Percentiles rank a stretch among this genome's conserved stretches.
These are phyloP conservation scores for Globisporangium echinulatum DNA, from an alignment of 352 stramenopile species.

Conservation along the genomic window DNA sequence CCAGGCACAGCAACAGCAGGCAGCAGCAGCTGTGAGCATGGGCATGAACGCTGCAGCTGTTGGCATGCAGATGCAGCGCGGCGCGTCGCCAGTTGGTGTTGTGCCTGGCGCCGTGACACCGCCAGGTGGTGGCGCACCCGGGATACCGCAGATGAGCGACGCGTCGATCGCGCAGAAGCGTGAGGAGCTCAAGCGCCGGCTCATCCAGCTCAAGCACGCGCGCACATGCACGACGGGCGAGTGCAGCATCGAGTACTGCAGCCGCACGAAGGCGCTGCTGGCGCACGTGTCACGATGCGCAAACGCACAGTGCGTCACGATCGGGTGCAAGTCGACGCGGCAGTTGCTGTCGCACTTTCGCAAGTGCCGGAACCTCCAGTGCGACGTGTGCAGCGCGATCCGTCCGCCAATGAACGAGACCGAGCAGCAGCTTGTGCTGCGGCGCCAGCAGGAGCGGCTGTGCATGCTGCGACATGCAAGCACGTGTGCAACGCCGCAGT, in stretches of 20 bases:
- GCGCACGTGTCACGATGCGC: constrained; percentile 79
- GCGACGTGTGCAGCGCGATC: constrained; percentile 84
- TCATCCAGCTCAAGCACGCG: constrained; percentile 86
- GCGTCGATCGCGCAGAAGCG: constrained; percentile 79
- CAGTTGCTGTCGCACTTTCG: constrained; percentile 84
- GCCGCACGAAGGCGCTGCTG: constrained; percentile 70
- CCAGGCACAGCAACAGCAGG: too few species aligned
- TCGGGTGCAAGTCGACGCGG: constrained; percentile 83
- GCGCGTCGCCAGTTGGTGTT: constrained; percentile 10
- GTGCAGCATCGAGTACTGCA: constrained; percentile 79
- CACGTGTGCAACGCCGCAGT: constrained; percentile 61
- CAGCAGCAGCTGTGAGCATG: constrained; percentile 10
- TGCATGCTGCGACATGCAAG: constrained; percentile 86
- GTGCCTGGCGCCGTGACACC: constrained; percentile 15
- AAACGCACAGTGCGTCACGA: constrained; percentile 80
- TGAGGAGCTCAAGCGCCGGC: constrained; percentile 75
- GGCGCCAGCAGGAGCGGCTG: constrained; percentile 77
- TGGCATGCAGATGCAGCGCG: constrained; percentile 12
- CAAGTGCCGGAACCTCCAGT: constrained; percentile 84
- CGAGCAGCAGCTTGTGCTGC: constrained; percentile 79
- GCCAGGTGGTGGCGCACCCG: constrained; percentile 24
- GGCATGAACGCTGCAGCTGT: constrained; percentile 8
- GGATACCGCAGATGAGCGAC: constrained; percentile 73
- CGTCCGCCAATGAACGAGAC: constrained; percentile 84
- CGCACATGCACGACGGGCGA: constrained; percentile 71